Conservation (phyloP, 331 rosid genomes). For the Rhamnella rubrinervis region DNA sequence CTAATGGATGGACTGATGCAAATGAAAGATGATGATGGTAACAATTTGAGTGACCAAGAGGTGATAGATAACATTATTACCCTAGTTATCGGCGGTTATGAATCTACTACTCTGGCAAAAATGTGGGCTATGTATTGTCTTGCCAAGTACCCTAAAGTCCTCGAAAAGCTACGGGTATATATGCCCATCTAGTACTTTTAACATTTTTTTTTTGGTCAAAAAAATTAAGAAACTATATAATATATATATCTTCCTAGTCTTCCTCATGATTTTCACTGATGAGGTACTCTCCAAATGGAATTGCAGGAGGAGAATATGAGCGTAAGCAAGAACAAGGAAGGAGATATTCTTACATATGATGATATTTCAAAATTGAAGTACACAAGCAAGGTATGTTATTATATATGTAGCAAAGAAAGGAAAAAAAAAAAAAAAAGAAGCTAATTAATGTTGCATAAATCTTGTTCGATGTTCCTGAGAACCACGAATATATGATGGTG, state of each 20-base stretch:
- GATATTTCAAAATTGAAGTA: conserved; percentile 30
- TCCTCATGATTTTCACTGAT: too few species aligned
- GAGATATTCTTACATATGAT: conserved; percentile 32
- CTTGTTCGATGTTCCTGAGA: too few species aligned
- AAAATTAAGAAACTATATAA: too few species aligned
- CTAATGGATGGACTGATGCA: conserved; percentile 52
- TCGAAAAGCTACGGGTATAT: conserved; percentile 35
- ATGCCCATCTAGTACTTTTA: too few species aligned
- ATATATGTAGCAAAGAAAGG: not conserved
- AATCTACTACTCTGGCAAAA: conserved; percentile 20
- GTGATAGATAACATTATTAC: conserved; percentile 40
- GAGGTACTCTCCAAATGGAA: not conserved
- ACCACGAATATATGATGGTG: too few species aligned
- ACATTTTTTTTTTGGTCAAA: too few species aligned
- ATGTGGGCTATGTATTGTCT: conserved; percentile 46
- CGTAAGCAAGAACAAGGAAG: conserved; percentile 5
- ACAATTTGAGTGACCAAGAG: conserved; percentile 24
- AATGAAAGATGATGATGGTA: conserved; percentile 34
- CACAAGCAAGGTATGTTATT: conserved; percentile 30
- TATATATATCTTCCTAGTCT: too few species aligned
- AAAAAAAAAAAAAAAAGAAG: too few species aligned
- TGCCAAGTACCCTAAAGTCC: conserved; percentile 38
- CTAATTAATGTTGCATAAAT: too few species aligned
- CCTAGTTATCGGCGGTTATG: conserved; percentile 37
- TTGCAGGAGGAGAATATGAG: conserved; percentile 44